A percentile compares a stretch with the other conserved stretches of the same genome.
These are phyloP conservation scores for Emericellopsis atlantica DNA, from an alignment of 2,329 filamentous ascomycete species.

Conservation along the genomic window DNA sequence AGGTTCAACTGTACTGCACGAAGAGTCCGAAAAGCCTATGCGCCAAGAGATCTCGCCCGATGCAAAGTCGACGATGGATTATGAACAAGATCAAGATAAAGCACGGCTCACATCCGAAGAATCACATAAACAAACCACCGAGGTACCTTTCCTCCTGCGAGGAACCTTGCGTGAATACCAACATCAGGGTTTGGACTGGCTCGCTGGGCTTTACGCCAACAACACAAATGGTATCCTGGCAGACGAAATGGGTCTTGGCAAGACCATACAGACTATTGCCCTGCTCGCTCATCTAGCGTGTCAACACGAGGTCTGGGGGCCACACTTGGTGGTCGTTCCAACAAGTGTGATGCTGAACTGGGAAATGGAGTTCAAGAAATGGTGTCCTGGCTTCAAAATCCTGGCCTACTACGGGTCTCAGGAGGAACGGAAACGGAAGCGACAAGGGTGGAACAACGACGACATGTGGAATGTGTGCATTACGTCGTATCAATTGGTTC, in stretches of 20 bases:
- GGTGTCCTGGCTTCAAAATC: slow-evolving; percentile 95
- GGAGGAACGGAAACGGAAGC: slow-evolving; percentile 83
- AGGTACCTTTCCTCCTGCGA: slow-evolving; percentile 70
- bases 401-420: slow-evolving; percentile 91
- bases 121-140: slow-evolving; percentile 10
- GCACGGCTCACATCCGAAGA: too few relatives aligned
- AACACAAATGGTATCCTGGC: slow-evolving; percentile 92
- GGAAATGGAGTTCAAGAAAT: slow-evolving; percentile 99
- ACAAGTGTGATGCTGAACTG: slow-evolving; percentile 99
- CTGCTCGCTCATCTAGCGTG: slow-evolving; percentile 86
- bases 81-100: too few relatives aligned
- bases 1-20: too few relatives aligned
- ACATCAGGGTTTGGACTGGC: slow-evolving; percentile 93
- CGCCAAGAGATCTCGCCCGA: too few relatives aligned
- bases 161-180: slow-evolving; percentile 92
- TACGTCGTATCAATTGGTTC: slow-evolving; percentile 91
- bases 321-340: slow-evolving; percentile 89
- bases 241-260: slow-evolving; percentile 96
- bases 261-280: slow-evolving; percentile 96
- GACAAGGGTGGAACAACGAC: slow-evolving; percentile 85
- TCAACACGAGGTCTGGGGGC: slow-evolving; percentile 84
- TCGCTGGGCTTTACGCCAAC: slow-evolving; percentile 82
- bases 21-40: too few relatives aligned
- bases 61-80: too few relatives aligned
- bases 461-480: slow-evolving; percentile 96